Base-by-base conservation (phyloP, 1,284 basidiomycete genomes). In the Fomitopsis palustris region DNA sequence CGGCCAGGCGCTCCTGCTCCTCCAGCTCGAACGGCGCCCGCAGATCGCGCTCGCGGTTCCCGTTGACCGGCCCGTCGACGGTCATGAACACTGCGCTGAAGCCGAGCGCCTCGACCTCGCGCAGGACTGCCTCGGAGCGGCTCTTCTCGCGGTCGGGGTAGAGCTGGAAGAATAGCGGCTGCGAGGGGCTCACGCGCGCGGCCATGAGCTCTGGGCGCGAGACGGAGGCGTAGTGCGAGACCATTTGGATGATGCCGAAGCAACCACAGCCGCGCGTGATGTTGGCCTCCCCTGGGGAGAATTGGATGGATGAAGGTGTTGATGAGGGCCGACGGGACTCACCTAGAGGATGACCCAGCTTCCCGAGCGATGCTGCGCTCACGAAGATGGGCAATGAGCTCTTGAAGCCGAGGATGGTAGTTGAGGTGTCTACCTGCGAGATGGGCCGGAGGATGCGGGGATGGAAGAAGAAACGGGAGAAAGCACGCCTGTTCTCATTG, bases 1-100 rank as follows among this genome's bases (percentile, higher is more conserved):
- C 70, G 17, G 67, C 73, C 39, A 70, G 78, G 29, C 72, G 74
- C 65, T 88, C 87, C 56, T 83, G 75, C 39, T 86, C 85, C 58
- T 88, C 85, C 17, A 85, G 65, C 56, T 80, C 77, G 78, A 86
- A 87, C 4, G 84, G 82, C 61, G 81, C 82, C 57, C 81, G 77
- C 42, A 86, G 82, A 66, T 97, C 95, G 51, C 85, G 75, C 73
- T 97, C 95, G 41, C 95, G 82, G 69, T 95, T 95, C 16, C 94
- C 91, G 8, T 92, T 83, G 10, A 93, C 85, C 4, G 93, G 81
- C 9, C 94, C 93, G 75, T 97, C 95, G 3, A 96, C 95, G 0
- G 95, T 97, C 47, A 97, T 76, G 73, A 93, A 92, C 54, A 98
- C 91, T 1, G 93, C 94, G 57, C 88, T 92, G 72, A 89, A 93